Evolutionary conservation across 257 asterid species (phyloP).

Genomic region (Salvia splendens): DNA sequence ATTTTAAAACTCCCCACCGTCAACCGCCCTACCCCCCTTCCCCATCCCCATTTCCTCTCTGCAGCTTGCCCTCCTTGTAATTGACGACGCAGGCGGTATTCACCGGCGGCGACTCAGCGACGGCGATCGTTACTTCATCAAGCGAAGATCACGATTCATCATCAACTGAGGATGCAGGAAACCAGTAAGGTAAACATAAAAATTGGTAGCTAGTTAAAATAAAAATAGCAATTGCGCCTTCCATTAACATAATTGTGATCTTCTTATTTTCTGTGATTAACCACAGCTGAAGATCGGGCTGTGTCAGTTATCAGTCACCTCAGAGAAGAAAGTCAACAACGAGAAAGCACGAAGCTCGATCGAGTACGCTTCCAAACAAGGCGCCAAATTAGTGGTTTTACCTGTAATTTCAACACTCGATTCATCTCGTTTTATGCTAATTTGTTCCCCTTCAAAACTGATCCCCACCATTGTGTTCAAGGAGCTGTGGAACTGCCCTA

Average conservation of each 20-base stretch:
- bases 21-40: too few species aligned
- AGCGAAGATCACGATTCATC: neutral
- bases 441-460: neutral
- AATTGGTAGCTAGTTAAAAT: neutral
- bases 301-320: conserved; percentile 42
- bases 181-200: neutral
- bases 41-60: too few species aligned
- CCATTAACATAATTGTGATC: neutral
- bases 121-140: too few species aligned
- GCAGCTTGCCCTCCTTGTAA: too few species aligned
- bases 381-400: conserved; percentile 43
- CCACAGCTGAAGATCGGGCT: conserved; percentile 48
- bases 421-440: neutral
- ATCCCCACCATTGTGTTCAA: neutral
- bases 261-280: neutral
- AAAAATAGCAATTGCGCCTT: too few species aligned
- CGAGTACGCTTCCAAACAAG: conserved; percentile 40
- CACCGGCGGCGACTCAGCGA: too few species aligned
- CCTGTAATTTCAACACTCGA: conserved; percentile 32
- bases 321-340: conserved; percentile 38
- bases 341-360: conserved; percentile 34
- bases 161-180: conserved; percentile 8
- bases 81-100: too few species aligned
- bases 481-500: conserved; percentile 61
- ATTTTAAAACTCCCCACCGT: too few species aligned